Conservation (phyloP, 257 asterid species). For the Phtheirospermum japonicum region DNA sequence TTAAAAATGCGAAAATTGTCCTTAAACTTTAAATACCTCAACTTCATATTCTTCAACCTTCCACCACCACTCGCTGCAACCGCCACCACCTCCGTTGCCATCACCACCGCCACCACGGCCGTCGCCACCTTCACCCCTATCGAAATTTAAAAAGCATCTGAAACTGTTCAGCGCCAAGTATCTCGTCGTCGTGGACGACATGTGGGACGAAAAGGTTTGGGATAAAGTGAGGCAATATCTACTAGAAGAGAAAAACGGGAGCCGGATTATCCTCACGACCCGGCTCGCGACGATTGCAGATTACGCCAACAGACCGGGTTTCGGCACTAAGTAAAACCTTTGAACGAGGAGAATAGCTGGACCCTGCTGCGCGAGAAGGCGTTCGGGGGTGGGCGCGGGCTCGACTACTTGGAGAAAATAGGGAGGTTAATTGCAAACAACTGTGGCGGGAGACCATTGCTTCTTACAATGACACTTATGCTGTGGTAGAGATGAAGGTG, state of each 20-base stretch:
- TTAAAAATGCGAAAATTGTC: too few relatives aligned
- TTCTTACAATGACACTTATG: conserved; percentile 26
- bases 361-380: conserved; percentile 16
- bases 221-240: conserved; percentile 8
- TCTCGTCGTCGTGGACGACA: conserved; percentile 40
- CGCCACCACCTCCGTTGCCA: too few relatives aligned
- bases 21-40: too few relatives aligned
- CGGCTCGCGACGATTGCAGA: conserved; percentile 11
- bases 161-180: conserved; percentile 22
- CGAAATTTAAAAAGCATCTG: too few relatives aligned
- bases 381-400: conserved; percentile 23
- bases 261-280: conserved; percentile 38
- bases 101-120: too few relatives aligned
- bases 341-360: conserved; percentile 33
- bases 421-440: conserved; percentile 22
- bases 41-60: too few relatives aligned
- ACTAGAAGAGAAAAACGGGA: conserved; percentile 34
- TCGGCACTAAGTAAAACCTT: conserved; percentile 22
- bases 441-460: conserved; percentile 36
- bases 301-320: neutral
- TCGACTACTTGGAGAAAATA: conserved; percentile 21
- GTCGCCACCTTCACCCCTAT: too few relatives aligned
- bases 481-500: too few relatives aligned
- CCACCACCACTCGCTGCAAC: too few relatives aligned
- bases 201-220: conserved; percentile 34